These are phyloP conservation scores for Anisogramma anomala DNA, from an alignment of 2,329 filamentous ascomycete genomes.

Conservation along the genomic window DNA sequence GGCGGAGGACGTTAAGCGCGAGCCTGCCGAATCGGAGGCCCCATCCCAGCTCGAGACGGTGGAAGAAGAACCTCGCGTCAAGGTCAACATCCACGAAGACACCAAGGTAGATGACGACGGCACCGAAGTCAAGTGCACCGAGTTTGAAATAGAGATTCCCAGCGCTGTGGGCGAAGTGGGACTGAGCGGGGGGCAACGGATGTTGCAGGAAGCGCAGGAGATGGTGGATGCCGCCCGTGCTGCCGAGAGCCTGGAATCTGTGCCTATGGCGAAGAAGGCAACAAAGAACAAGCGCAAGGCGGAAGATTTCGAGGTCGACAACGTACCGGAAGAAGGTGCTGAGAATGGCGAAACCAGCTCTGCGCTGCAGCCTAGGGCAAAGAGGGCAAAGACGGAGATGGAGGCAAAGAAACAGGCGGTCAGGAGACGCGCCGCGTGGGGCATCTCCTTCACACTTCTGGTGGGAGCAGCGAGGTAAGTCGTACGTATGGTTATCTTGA, in stretches of 20 bases:
- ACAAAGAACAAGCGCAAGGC: slow-evolving; percentile 59
- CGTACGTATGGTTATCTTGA: neutral
- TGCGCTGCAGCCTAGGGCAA: slow-evolving; percentile 42
- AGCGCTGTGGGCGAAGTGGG: slow-evolving; percentile 55
- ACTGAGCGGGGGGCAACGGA: slow-evolving; percentile 65
- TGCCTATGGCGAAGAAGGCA: slow-evolving; percentile 21
- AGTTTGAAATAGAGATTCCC: slow-evolving; percentile 67
- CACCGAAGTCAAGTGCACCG: slow-evolving; percentile 57
- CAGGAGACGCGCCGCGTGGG: slow-evolving; percentile 72
- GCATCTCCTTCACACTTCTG: slow-evolving; percentile 75
- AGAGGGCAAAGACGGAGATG: slow-evolving; percentile 71
- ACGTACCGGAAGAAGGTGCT: slow-evolving; percentile 22
- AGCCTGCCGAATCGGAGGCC: slow-evolving; percentile 39
- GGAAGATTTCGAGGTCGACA: slow-evolving; percentile 57
- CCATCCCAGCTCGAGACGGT: slow-evolving; percentile 37
- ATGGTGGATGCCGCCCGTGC: slow-evolving; percentile 56
- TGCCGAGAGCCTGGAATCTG: slow-evolving; percentile 20
- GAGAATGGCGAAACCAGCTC: slow-evolving; percentile 29
- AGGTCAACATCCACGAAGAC: slow-evolving; percentile 58
- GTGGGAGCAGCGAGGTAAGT: slow-evolving; percentile 92
- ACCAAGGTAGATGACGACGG: slow-evolving; percentile 43
- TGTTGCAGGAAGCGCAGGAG: slow-evolving; percentile 75
- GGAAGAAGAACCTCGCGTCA: slow-evolving; percentile 49
- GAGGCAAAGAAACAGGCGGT: slow-evolving; percentile 79
- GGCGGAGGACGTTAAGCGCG: slow-evolving; percentile 26